Base-by-base conservation (phyloP, 306 rosid species). In the Carpinus viminea region DNA sequence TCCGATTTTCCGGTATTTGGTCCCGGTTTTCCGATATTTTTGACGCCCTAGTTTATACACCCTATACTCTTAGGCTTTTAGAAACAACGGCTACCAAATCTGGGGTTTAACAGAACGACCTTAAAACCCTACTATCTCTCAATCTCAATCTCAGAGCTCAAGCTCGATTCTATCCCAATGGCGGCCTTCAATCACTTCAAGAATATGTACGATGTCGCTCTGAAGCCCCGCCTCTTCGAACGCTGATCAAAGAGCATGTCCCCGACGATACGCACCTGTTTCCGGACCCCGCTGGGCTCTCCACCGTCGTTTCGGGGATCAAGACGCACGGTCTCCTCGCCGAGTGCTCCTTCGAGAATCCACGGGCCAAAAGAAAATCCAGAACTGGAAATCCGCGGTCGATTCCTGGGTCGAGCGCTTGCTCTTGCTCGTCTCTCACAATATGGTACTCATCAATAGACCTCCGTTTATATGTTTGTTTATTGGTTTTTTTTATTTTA, bases 351-450 rank as follows among this genome's bases (percentile, higher is more conserved):
- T 55, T 74, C 7, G 38, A 0, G 79, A 84, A 34, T 81, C 66
- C 38, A 79, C 68, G 64, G 86, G 78, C 83, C 87, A 79, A 62
- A 90, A 80, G 71, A 52, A 70, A 9, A 31, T 77, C 21, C 73
- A 81, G 56, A 79, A 73, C 3, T 95, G 93, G 99, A 95, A 86
- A 76, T 85, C 93, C 17, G 86, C 93, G 2, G 81, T 93, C 17
- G 85, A 90, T 77, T 84, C 91, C 24, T 95, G 98, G 97, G 73
- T 95, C 66, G 68, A 83, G 65, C 93, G 89, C 69, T 48, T 93
- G 88, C 70, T 76, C 38, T 59, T 68, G 21, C 97, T 92, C 24
- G 68, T 83, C 15, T 83, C 90, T 12, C 81, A 72, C 47, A 69
- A 82, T 26, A 78, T 83, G 97, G 99, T 95, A 89, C 56, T 54